Base-by-base conservation (phyloP, 345 rosid genomes). In the Corchorus capsularis region DNA sequence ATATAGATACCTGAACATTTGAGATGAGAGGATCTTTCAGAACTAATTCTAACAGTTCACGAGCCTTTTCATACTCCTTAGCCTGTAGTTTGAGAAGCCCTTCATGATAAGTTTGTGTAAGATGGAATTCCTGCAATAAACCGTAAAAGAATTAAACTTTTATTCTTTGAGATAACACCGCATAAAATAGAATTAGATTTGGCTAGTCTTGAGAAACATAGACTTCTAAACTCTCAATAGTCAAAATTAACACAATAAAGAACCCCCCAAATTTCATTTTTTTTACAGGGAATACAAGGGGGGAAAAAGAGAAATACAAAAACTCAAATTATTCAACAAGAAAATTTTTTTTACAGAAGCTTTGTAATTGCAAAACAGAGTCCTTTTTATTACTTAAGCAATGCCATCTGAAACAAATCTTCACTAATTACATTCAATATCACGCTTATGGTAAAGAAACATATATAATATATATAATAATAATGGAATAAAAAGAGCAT, bases 41-140 rank as follows among this genome's bases (percentile, higher is more conserved):
- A 76, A 93, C 90, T 37, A 94, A 87, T 80, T 93, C 95, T 34
- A 96, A 82, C 73, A 92, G 87, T 66, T 89, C 87, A 14, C 89
- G 85, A 63, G 98, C 97, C 81, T 91, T 91, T 66, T 85, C 92
- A 13, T 89, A 93, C 77, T 93, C 95, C 85, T 96, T 96, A 34
- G 94, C 85, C 82, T 96, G 97, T 72, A 96, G 85, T 83, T 92
- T 90, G 78, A 87, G 89, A 78, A 96, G 97, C 64, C 99, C 98
- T 6, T 93, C 95, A 59, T 93, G 94, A 73, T 96, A 93, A 63
- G 90, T 87, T 81, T 96, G 98, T 12, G 97, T 88, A 68, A 96
- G 89, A 87, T 90, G 94, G 87, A 91, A 93, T 83, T 96, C 99
- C 99, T 96, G 87, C 68, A 53, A 57, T 63, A 69, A 73, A 63